phyloP scores from a whole-genome alignment of 2,329 filamentous ascomycete species.

The Aspergillus luchuensis region DNA sequence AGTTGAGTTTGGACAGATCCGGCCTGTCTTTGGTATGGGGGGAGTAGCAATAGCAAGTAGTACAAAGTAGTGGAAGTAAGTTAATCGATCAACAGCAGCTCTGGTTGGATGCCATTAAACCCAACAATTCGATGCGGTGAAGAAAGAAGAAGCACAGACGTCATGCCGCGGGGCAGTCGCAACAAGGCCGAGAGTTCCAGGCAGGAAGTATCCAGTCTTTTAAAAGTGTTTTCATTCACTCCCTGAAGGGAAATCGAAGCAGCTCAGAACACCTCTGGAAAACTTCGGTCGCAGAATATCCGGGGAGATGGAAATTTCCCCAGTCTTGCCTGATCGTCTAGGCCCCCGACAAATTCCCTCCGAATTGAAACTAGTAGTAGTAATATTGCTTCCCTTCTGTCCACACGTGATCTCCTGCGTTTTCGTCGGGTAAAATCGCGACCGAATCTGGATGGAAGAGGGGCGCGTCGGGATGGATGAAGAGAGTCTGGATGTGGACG shows the following conservation, averaged over 20 bases:
- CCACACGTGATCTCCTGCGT: slow-evolving; percentile 24
- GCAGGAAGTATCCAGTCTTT: neutral
- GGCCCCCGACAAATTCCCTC: neutral
- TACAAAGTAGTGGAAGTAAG: slow-evolving; percentile 8
- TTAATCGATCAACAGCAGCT: slow-evolving; percentile 12
- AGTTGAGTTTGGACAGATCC: slow-evolving; percentile 23
- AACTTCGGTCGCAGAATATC: neutral
- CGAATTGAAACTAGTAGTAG: too few relatives aligned
- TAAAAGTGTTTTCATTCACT: neutral
- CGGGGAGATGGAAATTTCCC: neutral
- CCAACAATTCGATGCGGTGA: slow-evolving; percentile 28
- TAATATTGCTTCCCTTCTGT: slow-evolving; percentile 2
- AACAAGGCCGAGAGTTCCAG: slow-evolving; percentile 3
- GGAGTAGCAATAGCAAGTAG: neutral
- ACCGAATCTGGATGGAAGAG: neutral
- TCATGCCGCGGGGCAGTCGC: slow-evolving; percentile 27
- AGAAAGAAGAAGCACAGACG: slow-evolving; percentile 23
- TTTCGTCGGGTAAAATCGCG: slow-evolving; percentile 28
- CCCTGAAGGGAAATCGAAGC: neutral
- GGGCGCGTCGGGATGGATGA: neutral
- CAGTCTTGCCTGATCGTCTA: neutral
- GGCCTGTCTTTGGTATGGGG: slow-evolving; percentile 18
- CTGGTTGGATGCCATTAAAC: slow-evolving; percentile 24
- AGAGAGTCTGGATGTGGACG: neutral
- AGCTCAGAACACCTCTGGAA: neutral